Evolutionary conservation across 2,329 filamentous ascomycete genomes (phyloP), one percentile per base, ranked within the genome.

Genomic region (Pseudocercospora crystallina): DNA sequence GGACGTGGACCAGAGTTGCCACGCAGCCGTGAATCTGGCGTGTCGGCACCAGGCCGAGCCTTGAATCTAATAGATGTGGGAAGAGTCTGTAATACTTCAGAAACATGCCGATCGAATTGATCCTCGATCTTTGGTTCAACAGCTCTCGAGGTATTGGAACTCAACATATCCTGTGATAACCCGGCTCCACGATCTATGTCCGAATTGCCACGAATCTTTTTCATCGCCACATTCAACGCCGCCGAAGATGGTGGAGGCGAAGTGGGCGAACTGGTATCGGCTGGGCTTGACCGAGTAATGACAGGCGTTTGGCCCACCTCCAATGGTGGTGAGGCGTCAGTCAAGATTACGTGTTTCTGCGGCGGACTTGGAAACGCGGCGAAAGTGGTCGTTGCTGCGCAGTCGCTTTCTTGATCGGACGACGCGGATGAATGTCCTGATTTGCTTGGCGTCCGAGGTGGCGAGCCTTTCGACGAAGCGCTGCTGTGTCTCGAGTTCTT

Each of bases 61-160:
- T 83, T 83, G 36, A 96, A 77, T 44, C 84, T 85, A 61, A 97
- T 95, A 55, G 85, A 84, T 30, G 86, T 85, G 10, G 67, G 65
- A 11, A 70, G 54, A 9, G 50, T 59, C 10, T 66, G 57, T n/a
- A 70, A 51, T 8, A 70, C 67, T 20, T 66, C 63, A 26, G 65
- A 69, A 13, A 70, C 68, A 26, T 70, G 68, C 11, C 67, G 55
- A 95, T 88, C 14, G 80, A 86, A 51, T 83, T 83, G 34, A 47
- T 65, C 63, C 41, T 61, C 59, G 13, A 49, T 49, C 8, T 31
- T 32, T 30, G 38, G 33, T 20, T 35, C 32, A 14, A 41, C 15
- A 14, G 34, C 40, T 17, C 33, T 38, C 7, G 41, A 13, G 12
- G 29, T 34, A n/a, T 26, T 43, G 13, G 35, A 42, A 7, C 20